A percentile compares a stretch with the other conserved stretches of the same genome.
These are phyloP conservation scores for Salvia rosmarinus DNA, from an alignment of 257 asterid genomes.

Conservation along the genomic window DNA sequence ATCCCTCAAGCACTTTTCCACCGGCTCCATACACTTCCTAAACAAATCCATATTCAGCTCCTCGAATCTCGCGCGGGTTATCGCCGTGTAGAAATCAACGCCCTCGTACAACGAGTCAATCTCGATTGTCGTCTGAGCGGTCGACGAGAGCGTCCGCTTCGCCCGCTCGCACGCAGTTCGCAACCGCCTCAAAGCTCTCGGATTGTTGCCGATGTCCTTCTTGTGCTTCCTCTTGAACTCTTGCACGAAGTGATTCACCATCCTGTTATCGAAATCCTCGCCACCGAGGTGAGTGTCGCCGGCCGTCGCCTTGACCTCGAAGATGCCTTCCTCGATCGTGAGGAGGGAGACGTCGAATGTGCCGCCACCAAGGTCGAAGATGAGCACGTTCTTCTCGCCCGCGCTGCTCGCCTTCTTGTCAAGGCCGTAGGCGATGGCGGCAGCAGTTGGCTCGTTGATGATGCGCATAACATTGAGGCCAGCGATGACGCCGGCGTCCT, in stretches of 20 bases:
- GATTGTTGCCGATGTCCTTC: slow-evolving; percentile 47
- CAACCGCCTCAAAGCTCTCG: slow-evolving; percentile 43
- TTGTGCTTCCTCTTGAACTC: slow-evolving; percentile 48
- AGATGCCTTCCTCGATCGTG: slow-evolving; percentile 49
- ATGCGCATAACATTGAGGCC: slow-evolving; percentile 47
- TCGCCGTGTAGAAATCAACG: slow-evolving; percentile 39
- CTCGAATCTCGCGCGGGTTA: slow-evolving; percentile 46
- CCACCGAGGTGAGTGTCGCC: slow-evolving; percentile 53
- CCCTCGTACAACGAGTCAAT: slow-evolving; percentile 49
- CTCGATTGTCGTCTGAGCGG: slow-evolving; percentile 47
- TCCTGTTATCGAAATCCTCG: slow-evolving; percentile 45
- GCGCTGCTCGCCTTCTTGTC: slow-evolving; percentile 38
- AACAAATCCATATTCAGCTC: slow-evolving; percentile 47
- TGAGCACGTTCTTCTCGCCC: slow-evolving; percentile 47
- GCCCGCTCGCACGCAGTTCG: slow-evolving; percentile 51
- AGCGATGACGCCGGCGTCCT: slow-evolving; percentile 46
- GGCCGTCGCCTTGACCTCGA: slow-evolving; percentile 46
- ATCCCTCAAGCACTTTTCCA: slow-evolving; percentile 49
- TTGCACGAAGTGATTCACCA: slow-evolving; percentile 50
- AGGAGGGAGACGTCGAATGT: slow-evolving; percentile 45
- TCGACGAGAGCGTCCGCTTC: slow-evolving; percentile 45
- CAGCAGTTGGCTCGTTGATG: slow-evolving; percentile 50
- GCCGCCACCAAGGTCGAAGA: slow-evolving; percentile 49
- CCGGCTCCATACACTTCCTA: slow-evolving; percentile 49
- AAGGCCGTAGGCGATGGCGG: slow-evolving; percentile 48